Conservation (phyloP, 345 rosid species). For the thale cress (Arabidopsis thaliana) region DNA sequence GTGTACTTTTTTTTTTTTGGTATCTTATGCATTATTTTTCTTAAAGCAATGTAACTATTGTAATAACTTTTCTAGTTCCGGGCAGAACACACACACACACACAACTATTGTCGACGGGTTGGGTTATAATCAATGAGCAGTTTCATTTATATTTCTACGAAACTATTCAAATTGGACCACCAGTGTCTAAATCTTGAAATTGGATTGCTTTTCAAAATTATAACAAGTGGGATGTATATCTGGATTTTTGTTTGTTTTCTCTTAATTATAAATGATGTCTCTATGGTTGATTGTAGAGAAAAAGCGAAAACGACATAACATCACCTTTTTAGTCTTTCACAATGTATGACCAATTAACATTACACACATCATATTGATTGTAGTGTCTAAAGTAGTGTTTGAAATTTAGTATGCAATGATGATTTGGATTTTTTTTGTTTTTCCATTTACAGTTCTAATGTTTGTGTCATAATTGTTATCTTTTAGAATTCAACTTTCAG, state of each 20-base stretch:
- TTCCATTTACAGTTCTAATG: neutral
- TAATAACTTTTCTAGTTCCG: no score
- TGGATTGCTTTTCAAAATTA: constrained; percentile 20
- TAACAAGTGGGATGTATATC: constrained; percentile 1
- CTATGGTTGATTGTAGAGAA: constrained; percentile 31
- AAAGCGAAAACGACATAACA: constrained; percentile 33
- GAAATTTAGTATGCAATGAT: constrained; percentile 29
- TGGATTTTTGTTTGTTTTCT: constrained; percentile 10
- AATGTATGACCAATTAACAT: neutral
- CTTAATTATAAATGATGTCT: neutral
- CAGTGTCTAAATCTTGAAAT: constrained; percentile 33
- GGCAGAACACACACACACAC: no score
- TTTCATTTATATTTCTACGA: constrained; percentile 21
- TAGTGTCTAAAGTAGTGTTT: constrained; percentile 21
- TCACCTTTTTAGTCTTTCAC: constrained; percentile 1
- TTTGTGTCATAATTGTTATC: constrained; percentile 21
- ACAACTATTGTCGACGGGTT: no score
- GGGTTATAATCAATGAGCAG: constrained; percentile 12
- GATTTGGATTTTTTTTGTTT: neutral
- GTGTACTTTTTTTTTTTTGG: no score
- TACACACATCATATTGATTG: constrained; percentile 6
- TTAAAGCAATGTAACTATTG: no score
- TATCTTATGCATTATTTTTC: no score
- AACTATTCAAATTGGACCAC: constrained; percentile 46
- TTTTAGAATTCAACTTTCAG: constrained; percentile 17